These are phyloP conservation scores for Pyrenophora graminea DNA, from an alignment of 2,329 filamentous ascomycete genomes.

Conservation along the genomic window DNA sequence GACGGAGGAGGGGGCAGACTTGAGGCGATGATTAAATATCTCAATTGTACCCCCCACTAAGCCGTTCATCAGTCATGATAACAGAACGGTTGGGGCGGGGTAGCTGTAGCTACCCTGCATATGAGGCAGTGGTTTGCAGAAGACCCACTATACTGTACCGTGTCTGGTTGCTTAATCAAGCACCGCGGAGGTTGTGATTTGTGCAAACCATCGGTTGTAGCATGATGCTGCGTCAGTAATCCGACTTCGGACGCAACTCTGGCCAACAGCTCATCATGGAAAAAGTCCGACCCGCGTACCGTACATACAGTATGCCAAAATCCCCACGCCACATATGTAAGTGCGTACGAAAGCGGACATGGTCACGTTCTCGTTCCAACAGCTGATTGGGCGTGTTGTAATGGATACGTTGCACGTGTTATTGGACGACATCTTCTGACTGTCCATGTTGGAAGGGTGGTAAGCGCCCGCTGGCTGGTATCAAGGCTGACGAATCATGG, in stretches of 20 bases:
- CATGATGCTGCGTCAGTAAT: slow-evolving; percentile 1
- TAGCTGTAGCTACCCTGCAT: slow-evolving; percentile 22
- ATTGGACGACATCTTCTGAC: too few species aligned
- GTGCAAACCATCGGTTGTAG: slow-evolving; percentile 1
- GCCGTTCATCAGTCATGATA: slow-evolving; percentile 19
- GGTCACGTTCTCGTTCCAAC: not conserved
- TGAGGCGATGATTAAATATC: slow-evolving; percentile 26
- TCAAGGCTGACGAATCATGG: too few species aligned
- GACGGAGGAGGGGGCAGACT: slow-evolving; percentile 4
- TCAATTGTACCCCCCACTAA: slow-evolving; percentile 5
- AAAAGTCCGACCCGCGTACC: not conserved
- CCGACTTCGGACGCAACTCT: slow-evolving; percentile 2
- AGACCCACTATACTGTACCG: slow-evolving; percentile 12
- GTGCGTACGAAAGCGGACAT: not conserved
- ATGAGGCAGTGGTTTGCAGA: slow-evolving; percentile 3
- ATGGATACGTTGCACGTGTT: too few species aligned
- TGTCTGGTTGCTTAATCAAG: slow-evolving; percentile 1
- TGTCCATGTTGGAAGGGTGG: too few species aligned
- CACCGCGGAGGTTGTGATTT: slow-evolving; percentile 12
- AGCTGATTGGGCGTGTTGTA: not conserved
- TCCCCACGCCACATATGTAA: not conserved
- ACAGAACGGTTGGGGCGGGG: slow-evolving; percentile 36
- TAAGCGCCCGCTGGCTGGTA: too few species aligned
- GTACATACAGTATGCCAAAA: not conserved
- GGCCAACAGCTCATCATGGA: slow-evolving; percentile 1